A percentile compares a stretch with the other conserved stretches of the same genome.
phyloP scores from a whole-genome alignment of 1,139 yeast species.

The Nakaseomyces sp. region DNA sequence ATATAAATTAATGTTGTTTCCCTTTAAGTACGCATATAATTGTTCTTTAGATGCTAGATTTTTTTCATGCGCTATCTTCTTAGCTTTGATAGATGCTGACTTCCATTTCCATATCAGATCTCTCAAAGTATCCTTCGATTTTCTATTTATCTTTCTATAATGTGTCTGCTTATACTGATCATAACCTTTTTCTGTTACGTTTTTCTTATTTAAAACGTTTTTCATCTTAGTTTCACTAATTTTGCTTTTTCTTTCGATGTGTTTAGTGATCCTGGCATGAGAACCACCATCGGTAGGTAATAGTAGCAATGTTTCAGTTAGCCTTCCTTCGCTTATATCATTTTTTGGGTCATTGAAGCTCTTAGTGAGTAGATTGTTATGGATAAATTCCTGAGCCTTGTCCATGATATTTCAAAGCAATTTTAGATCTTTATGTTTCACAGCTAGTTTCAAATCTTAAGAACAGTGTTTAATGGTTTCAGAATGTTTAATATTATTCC shows the following conservation, averaged over 20 bases:
- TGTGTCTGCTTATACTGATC: constrained; percentile 7
- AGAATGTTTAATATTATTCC: too few relatives aligned
- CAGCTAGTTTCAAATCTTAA: too few relatives aligned
- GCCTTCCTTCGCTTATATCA: constrained; percentile 26
- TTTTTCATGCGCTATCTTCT: constrained; percentile 16
- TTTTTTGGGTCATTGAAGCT: constrained; percentile 26
- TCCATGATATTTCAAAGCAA: constrained; percentile 21
- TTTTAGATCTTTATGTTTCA: too few relatives aligned
- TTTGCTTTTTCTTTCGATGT: constrained; percentile 14
- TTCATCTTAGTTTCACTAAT: constrained; percentile 9
- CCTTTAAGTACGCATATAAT: constrained; percentile 14
- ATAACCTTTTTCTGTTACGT: constrained; percentile 11
- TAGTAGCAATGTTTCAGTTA: constrained; percentile 25
- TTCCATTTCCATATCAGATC: constrained; percentile 21
- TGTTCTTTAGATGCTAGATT: constrained; percentile 11
- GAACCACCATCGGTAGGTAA: constrained; percentile 31
- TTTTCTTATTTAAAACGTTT: constrained; percentile 10
- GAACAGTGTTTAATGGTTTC: too few relatives aligned
- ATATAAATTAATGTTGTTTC: constrained; percentile 14
- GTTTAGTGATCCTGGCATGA: constrained; percentile 16
- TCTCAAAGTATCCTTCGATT: constrained; percentile 24
- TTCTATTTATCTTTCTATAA: constrained; percentile 24
- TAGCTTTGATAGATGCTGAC: constrained; percentile 14
- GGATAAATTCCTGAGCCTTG: constrained; percentile 25
- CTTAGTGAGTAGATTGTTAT: constrained; percentile 24